These are phyloP conservation scores for Dinochytrium kinnereticum DNA, from an alignment of 371 early-diverging fungal species.

Conservation along the genomic window DNA sequence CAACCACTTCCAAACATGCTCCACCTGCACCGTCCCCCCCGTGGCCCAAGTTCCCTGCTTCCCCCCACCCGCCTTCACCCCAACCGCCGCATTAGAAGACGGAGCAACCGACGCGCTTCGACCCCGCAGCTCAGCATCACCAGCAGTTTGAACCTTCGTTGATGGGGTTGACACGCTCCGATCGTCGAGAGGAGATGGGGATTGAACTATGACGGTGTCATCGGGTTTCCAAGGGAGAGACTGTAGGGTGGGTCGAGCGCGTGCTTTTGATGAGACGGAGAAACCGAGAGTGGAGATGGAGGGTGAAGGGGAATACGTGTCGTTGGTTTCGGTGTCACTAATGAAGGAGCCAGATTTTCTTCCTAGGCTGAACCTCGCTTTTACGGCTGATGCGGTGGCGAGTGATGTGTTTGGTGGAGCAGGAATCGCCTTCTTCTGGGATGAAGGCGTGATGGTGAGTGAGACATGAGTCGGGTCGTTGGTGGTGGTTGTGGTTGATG, in stretches of 20 bases:
- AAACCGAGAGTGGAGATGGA: neutral
- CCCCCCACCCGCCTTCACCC: neutral
- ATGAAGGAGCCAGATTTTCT: neutral
- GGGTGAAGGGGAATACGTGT: neutral
- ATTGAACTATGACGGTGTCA: too few species aligned
- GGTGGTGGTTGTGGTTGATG: neutral
- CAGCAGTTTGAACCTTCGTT: too few species aligned
- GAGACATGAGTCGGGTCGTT: neutral
- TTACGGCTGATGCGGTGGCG: neutral
- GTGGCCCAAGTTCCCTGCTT: slow-evolving; percentile 3
- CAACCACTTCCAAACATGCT: slow-evolving; percentile 12
- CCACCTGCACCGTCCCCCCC: slow-evolving; percentile 6
- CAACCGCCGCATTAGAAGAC: neutral
- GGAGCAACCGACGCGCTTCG: neutral
- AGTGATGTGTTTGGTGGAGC: neutral
- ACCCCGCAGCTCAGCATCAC: neutral
- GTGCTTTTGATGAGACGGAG: too few species aligned
- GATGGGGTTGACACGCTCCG: too few species aligned
- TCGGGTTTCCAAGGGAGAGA: too few species aligned
- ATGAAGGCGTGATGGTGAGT: neutral
- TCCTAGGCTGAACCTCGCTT: neutral
- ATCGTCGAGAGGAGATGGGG: too few species aligned
- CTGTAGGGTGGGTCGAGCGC: too few species aligned
- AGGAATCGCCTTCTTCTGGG: neutral
- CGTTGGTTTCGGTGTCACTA: neutral